A percentile compares a stretch with the other conserved stretches of the same genome.
Evolutionary conservation across 805 yeast species (phyloP).

Genomic region (Candida maltosa): DNA sequence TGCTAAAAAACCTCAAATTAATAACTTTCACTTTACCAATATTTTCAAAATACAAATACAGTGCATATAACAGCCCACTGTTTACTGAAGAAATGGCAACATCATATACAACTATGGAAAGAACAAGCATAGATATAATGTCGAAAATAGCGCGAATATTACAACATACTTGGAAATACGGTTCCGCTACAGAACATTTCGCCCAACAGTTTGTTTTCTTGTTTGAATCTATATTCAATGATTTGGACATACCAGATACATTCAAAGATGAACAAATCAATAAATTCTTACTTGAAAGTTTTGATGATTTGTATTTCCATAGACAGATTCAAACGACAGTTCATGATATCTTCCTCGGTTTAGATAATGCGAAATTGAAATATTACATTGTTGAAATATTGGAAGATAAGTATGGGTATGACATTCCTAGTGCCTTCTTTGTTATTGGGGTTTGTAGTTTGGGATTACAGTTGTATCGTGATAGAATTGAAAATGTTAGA

Average conservation of each 20-base stretch:
- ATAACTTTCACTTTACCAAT: neutral
- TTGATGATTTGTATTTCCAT: slow-evolving; percentile 1
- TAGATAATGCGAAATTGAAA: neutral
- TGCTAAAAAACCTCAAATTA: slow-evolving; percentile 1
- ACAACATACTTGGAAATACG: slow-evolving; percentile 1
- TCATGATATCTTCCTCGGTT: neutral
- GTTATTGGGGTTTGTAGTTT: slow-evolving; percentile 3
- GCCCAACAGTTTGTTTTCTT: slow-evolving; percentile 2
- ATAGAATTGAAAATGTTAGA: neutral
- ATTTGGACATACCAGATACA: neutral
- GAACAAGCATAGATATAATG: neutral
- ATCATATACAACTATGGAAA: slow-evolving; percentile 1
- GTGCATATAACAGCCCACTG: neutral
- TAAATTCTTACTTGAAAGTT: neutral
- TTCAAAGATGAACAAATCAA: too few species aligned
- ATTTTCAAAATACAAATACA: neutral
- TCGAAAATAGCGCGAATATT: neutral
- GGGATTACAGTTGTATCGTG: slow-evolving; percentile 1
- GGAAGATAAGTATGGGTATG: slow-evolving; percentile 1
- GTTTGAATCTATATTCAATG: neutral
- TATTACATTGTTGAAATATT: neutral
- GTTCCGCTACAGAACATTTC: slow-evolving; percentile 1
- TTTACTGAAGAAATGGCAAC: neutral
- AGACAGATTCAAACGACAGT: neutral
- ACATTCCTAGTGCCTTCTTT: neutral